Conservation (phyloP, 495 filamentous ascomycete species). For the Annulohypoxylon moriforme region DNA sequence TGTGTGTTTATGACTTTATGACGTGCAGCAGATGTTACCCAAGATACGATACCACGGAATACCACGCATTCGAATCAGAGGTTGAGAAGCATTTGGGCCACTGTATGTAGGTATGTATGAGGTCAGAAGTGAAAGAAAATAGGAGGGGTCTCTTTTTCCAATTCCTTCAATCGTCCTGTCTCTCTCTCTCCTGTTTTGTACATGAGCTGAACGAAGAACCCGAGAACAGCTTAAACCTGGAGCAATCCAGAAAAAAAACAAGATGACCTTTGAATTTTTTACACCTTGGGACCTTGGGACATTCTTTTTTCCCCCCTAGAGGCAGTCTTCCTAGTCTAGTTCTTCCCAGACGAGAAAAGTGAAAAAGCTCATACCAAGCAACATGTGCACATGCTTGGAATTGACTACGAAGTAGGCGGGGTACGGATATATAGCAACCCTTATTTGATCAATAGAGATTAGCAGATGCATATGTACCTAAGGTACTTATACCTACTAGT, state of each 20-base stretch:
- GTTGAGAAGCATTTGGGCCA: conserved; percentile 4
- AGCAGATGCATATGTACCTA: conserved; percentile 5
- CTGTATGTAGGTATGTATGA: conserved; percentile 1
- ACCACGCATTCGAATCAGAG: conserved; percentile 22
- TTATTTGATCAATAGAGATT: neutral
- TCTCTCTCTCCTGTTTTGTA: neutral
- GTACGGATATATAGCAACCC: conserved; percentile 21
- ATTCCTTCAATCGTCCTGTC: neutral
- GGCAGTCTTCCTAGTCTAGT: neutral
- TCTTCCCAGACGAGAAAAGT: neutral
- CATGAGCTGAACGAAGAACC: conserved; percentile 4
- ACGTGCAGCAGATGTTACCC: conserved; percentile 46
- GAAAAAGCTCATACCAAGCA: conserved; percentile 23
- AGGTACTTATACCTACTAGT: conserved; percentile 10
- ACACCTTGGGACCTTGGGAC: neutral
- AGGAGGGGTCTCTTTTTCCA: neutral
- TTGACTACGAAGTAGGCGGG: too few relatives aligned
- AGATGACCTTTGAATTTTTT: conserved; percentile 1
- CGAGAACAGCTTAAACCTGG: neutral
- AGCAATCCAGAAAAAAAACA: neutral
- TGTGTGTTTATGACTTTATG: conserved; percentile 29
- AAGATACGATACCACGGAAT: conserved; percentile 28
- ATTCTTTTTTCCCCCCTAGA: neutral
- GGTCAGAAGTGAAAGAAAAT: neutral
- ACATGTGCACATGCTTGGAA: neutral